Conservation (phyloP, 495 filamentous ascomycete species). For the Penicillium crystallinum region DNA sequence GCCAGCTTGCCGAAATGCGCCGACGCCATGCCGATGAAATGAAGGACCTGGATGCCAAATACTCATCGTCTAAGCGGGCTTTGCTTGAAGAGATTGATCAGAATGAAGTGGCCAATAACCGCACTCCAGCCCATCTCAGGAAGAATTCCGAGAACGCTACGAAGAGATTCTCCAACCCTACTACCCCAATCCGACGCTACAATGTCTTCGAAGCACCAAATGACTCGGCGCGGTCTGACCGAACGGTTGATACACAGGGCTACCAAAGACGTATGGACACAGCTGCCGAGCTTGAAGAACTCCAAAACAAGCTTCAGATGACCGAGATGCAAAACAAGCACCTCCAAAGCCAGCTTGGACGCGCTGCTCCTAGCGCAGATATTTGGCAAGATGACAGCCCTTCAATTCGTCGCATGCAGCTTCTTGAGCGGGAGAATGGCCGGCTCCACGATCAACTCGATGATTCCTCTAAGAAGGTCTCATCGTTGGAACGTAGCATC, state of each 20-base stretch:
- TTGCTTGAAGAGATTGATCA: conserved; percentile 82
- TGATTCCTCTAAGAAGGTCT: conserved; percentile 90
- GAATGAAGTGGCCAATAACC: conserved; percentile 71
- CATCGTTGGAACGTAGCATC: conserved; percentile 79
- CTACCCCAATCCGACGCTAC: conserved; percentile 69
- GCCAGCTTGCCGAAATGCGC: conserved; percentile 74
- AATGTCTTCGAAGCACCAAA: conserved; percentile 57
- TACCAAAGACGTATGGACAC: conserved; percentile 90
- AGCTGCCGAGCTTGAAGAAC: conserved; percentile 82
- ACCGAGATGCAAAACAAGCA: conserved; percentile 95
- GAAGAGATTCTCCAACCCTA: conserved; percentile 66
- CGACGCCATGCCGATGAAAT: conserved; percentile 66
- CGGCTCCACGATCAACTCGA: conserved; percentile 93
- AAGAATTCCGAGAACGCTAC: conserved; percentile 61
- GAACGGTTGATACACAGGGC: conserved; percentile 81
- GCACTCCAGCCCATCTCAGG: conserved; percentile 71
- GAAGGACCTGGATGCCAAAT: conserved; percentile 63
- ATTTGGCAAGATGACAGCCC: conserved; percentile 77
- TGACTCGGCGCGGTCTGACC: conserved; percentile 82
- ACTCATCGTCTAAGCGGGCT: conserved; percentile 66
- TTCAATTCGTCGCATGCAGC: conserved; percentile 75
- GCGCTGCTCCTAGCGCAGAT: conserved; percentile 52
- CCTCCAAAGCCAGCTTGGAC: conserved; percentile 80
- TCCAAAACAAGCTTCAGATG: conserved; percentile 93
- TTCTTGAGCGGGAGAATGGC: conserved; percentile 88